Evolutionary conservation across 2,329 filamentous ascomycete genomes (phyloP), one percentile per base, ranked within the genome.

Genomic region (Epichloe gansuensis): DNA sequence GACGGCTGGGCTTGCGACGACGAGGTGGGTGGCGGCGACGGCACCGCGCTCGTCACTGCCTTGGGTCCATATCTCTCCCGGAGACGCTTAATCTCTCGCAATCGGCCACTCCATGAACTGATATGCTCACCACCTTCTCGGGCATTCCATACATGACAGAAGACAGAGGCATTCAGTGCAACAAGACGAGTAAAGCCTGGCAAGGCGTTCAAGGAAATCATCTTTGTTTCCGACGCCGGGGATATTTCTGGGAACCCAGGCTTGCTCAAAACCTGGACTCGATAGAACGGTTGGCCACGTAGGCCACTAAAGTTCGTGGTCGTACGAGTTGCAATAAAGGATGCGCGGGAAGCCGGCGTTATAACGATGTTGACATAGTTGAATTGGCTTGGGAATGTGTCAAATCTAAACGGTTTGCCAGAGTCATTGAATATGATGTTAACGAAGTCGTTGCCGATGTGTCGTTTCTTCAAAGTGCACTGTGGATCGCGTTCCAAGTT

Each of bases 351-450:
- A 55, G 90, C 87, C 0, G 93, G 93, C 2, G 87, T 88, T 62
- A 98, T 91, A 60, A 97, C 85, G 61, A 98, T 97, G 65, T 96
- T 89, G 64, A 98, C 89, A 63, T 87, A 95, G 64, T 96, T 97
- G 74, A 98, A 95, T 53, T 91, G 86, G 0, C 89, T 94, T 0
- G 89, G 89, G 60, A 98, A 95, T 0, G 88, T 95, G 64, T 95
- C 81, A 64, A 95, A 95, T 51, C 80, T 78, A 71, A 95, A 97
- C 0, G 87, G 85, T 47, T 84, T 68, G n/a, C 93, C 91, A 2
- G 90, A 96, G 62, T 95, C 89, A 66, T 98, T 98, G 76, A 94
- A 98, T 53, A 98, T 85, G 59, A 98, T 95, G 64, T 95, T 97
- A 64, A 98, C 93, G 66, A 88, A 95, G 67, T 97, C 93, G 63